Evolutionary conservation across 345 rosid species (phyloP).

Genomic region (Chamaenerion angustifolium): DNA sequence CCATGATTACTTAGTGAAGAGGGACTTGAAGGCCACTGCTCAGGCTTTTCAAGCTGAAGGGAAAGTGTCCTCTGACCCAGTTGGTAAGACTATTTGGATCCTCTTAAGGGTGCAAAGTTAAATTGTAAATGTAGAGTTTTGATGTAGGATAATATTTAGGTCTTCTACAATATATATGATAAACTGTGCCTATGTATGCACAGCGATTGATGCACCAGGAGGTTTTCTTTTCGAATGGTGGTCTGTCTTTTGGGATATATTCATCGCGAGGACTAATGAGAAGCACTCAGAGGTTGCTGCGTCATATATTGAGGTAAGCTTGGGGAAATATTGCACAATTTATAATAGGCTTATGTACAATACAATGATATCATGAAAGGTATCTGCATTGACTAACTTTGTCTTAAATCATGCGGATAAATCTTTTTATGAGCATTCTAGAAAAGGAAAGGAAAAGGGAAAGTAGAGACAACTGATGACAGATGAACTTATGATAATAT

Average conservation of each 20-base stretch:
- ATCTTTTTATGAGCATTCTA: no score
- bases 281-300: constrained; percentile 99
- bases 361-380: neutral
- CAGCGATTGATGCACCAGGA: constrained; percentile 98
- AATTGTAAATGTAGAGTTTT: neutral
- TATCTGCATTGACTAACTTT: no score
- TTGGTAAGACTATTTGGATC: constrained; percentile 34
- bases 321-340: neutral
- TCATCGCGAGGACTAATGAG: constrained; percentile 94
- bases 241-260: constrained; percentile 99
- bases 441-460: no score
- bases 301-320: constrained; percentile 81
- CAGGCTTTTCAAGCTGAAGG: constrained; percentile 98
- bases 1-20: constrained; percentile 88
- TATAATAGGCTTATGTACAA: neutral
- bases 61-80: constrained; percentile 95
- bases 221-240: constrained; percentile 99
- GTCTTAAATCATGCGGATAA: no score
- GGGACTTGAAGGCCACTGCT: constrained; percentile 91
- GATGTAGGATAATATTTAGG: neutral
- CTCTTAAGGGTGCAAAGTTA: no score
- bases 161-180: neutral
- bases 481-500: neutral
- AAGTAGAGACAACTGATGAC: neutral
- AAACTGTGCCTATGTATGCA: constrained; percentile 5